A percentile compares a stretch with the other conserved stretches of the same genome.
These are phyloP conservation scores for Plenodomus biglobosus DNA, from an alignment of 2,329 filamentous ascomycete genomes.

Conservation along the genomic window DNA sequence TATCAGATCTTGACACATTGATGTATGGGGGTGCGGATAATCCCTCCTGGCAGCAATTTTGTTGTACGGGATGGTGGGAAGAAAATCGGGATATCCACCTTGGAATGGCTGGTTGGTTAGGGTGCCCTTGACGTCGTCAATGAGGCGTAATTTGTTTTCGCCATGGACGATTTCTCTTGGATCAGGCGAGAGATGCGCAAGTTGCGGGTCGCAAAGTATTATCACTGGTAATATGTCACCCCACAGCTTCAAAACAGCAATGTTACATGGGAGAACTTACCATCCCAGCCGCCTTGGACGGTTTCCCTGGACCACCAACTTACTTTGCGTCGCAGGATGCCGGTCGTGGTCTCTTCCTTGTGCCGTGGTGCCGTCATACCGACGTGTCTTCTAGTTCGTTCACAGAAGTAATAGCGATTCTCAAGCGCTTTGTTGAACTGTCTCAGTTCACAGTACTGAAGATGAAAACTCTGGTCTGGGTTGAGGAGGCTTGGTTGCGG, in stretches of 20 bases:
- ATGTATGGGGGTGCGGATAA: slow-evolving; percentile 23
- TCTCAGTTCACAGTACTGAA: slow-evolving; percentile 39
- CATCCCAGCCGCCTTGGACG: slow-evolving; percentile 33
- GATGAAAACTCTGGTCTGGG: slow-evolving; percentile 29
- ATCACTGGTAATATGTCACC: slow-evolving; percentile 21
- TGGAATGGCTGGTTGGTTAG: slow-evolving; percentile 31
- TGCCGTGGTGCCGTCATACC: slow-evolving; percentile 35
- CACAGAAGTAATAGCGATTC: slow-evolving; percentile 31
- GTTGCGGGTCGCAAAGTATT: slow-evolving; percentile 38
- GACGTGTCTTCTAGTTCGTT: slow-evolving; percentile 33
- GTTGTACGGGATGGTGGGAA: slow-evolving; percentile 14
- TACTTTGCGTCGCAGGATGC: slow-evolving; percentile 34
- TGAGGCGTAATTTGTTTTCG: slow-evolving; percentile 1
- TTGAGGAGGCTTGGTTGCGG: slow-evolving; percentile 34
- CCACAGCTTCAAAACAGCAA: too few relatives aligned
- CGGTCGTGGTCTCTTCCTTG: slow-evolving; percentile 29
- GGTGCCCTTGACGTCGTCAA: slow-evolving; percentile 5
- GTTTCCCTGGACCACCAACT: slow-evolving; percentile 34
- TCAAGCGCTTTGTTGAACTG: slow-evolving; percentile 33
- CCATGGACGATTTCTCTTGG: slow-evolving; percentile 15
- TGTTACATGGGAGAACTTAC: too few relatives aligned
- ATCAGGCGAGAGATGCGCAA: slow-evolving; percentile 14
- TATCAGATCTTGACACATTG: slow-evolving; percentile 33
- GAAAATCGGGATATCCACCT: slow-evolving; percentile 36
- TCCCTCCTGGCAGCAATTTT: slow-evolving; percentile 1